Evolutionary conservation across 2,329 filamentous ascomycete genomes (phyloP), one percentile per base, ranked within the genome.

Genomic region (Thelonectria olida): DNA sequence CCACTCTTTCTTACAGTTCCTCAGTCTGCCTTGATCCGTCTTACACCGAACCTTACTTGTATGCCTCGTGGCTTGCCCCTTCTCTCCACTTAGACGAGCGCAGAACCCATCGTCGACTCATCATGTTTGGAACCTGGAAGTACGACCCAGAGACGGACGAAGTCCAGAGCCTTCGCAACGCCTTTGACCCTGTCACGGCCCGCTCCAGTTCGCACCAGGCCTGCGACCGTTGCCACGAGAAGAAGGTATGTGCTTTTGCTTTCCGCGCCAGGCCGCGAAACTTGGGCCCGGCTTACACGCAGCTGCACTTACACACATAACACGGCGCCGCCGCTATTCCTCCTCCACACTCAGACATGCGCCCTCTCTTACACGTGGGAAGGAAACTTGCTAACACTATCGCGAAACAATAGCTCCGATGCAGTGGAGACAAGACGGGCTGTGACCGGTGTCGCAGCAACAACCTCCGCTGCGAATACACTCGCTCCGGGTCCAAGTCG

Each of bases 81-180:
- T 47, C 42, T 38, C 52, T 41, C 31, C 53, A 55, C 53, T 55
- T 61, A 20, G 12, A 54, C 57, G 22, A 49, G 38, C 31, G 17
- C 49, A 50, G 55, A 56, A 36, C 27, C 45, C 48, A n/a, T 50
- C 53, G 44, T 20, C 27, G n/a, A n/a, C 44, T 13, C 20, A 63
- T 49, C 48, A 77, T 78, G 76, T 78, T 78, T 61, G 72, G 71
- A 15, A 78, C 76, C 10, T 78, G 75, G 74, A 78, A 77, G 64
- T 76, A 77, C 67, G 75, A 78, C 57, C 74, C 74, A 3, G 76
- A 78, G 65, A 78, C 75, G 34, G 69, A 74, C 45, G 71, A 78
- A 65, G 72, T 79, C 60, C 76, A 78, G 58, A 76, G 74, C 57
- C 64, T 79, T 50, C 72, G 77, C 38, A 72, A 70, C 17, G 73